A percentile compares a stretch with the other conserved stretches of the same genome.
phyloP scores from a whole-genome alignment of 495 filamentous ascomycete species.

The Pyrenula massariospora region DNA sequence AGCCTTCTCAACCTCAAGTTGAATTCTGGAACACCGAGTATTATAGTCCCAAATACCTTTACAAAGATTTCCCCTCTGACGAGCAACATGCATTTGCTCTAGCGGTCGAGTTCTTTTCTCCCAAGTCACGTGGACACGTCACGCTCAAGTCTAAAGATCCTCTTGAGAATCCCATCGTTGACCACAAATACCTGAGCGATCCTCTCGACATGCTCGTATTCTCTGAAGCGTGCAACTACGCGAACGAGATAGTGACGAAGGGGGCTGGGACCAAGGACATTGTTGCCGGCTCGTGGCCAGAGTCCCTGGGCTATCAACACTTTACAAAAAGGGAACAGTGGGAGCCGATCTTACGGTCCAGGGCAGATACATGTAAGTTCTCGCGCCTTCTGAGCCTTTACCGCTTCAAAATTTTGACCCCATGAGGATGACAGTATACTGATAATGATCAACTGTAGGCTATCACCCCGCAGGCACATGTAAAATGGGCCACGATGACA shows the following conservation, averaged over 20 bases:
- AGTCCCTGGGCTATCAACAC: too few relatives aligned
- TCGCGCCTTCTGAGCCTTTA: too few relatives aligned
- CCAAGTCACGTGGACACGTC: constrained; percentile 11
- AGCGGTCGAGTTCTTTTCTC: constrained; percentile 14
- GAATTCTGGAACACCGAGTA: constrained; percentile 24
- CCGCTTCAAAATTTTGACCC: too few relatives aligned
- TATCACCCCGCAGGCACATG: too few relatives aligned
- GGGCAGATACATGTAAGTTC: too few relatives aligned
- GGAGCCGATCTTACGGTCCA: too few relatives aligned
- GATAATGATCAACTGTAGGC: too few relatives aligned
- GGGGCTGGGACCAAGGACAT: too few relatives aligned
- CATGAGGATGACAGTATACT: too few relatives aligned
- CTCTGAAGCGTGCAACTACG: constrained; percentile 19
- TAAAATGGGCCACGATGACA: too few relatives aligned
- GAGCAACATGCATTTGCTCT: constrained; percentile 13
- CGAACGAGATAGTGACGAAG: constrained; percentile 25
- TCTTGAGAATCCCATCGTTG: constrained; percentile 13
- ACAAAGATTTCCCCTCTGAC: constrained; percentile 12
- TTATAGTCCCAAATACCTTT: constrained; percentile 18
- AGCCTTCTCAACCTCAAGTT: constrained; percentile 17
- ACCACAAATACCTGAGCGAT: constrained; percentile 22
- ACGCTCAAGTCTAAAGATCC: constrained; percentile 8
- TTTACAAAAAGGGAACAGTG: too few relatives aligned
- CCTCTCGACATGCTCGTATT: constrained; percentile 19
- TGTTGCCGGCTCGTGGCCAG: too few relatives aligned